These are phyloP conservation scores for Brassica carinata DNA, from an alignment of 345 rosid species.

Conservation along the genomic window DNA sequence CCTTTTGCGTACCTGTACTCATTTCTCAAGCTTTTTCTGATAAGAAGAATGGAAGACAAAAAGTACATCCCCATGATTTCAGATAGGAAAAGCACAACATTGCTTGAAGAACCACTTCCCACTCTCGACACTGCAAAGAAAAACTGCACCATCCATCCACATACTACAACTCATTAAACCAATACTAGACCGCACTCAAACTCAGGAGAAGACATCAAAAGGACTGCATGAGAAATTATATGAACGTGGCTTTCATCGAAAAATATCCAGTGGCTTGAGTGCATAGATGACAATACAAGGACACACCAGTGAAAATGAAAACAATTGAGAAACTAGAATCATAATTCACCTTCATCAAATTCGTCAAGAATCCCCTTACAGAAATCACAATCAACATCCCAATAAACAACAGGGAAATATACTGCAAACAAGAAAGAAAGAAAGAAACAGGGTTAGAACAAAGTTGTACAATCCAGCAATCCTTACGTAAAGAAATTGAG, in stretches of 20 bases:
- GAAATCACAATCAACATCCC: constrained; percentile 91
- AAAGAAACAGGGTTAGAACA: constrained; percentile 14
- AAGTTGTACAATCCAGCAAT: background rate
- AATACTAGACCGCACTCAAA: constrained; percentile 25
- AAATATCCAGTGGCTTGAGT: background rate
- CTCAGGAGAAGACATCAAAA: background rate
- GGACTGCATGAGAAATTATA: background rate
- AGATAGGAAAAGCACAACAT: constrained; percentile 87
- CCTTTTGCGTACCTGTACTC: constrained; percentile 71
- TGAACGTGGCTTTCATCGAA: background rate
- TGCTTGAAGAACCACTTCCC: constrained; percentile 99
- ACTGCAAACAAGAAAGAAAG: constrained; percentile 56
- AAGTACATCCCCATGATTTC: constrained; percentile 99
- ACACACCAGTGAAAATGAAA: background rate
- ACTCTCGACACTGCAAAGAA: constrained; percentile 98
- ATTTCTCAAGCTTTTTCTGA: constrained; percentile 91
- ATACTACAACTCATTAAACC: constrained; percentile 2
- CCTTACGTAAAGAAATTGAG: background rate
- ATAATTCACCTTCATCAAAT: constrained; percentile 79
- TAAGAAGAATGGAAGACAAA: constrained; percentile 89
- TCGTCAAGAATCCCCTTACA: constrained; percentile 90
- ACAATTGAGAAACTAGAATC: background rate
- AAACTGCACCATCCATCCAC: constrained; percentile 54
- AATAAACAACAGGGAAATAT: constrained; percentile 86
- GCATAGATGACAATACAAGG: constrained; percentile 4